These are phyloP conservation scores for Musa troglodytarum DNA, from an alignment of 176 grass and related monocot species.

Conservation along the genomic window DNA sequence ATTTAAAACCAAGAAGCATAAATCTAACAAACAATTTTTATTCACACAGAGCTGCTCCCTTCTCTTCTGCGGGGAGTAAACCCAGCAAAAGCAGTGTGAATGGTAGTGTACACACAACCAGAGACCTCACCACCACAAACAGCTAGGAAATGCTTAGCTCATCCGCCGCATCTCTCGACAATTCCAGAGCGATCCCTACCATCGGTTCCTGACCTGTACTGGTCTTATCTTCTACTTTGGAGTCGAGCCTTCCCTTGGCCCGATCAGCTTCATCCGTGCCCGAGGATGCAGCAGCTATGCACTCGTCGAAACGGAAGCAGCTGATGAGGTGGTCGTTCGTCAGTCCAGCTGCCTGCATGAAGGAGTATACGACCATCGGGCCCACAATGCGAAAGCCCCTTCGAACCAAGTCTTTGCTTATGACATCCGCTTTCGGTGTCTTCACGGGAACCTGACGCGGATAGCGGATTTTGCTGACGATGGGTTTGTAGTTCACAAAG, in stretches of 20 bases:
- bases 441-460: constrained; percentile 68
- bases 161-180: constrained; percentile 1
- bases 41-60: neutral
- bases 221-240: neutral
- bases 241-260: constrained; percentile 13
- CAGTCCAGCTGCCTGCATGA: constrained; percentile 94
- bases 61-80: neutral
- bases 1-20: constrained; percentile 2
- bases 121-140: neutral
- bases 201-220: neutral
- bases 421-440: constrained; percentile 79
- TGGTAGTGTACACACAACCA: neutral
- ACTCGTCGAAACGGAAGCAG: constrained; percentile 79
- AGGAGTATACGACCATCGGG: constrained; percentile 73
- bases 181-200: neutral
- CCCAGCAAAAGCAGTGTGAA: neutral
- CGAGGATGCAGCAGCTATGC: constrained; percentile 21
- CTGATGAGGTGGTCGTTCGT: constrained; percentile 77
- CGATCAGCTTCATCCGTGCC: neutral
- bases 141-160: neutral
- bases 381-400: constrained; percentile 78
- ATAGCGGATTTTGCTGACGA: constrained; percentile 53
- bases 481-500: constrained; percentile 75
- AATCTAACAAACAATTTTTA: neutral
- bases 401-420: constrained; percentile 89